Percentiles rank a stretch among this genome's conserved stretches.
Evolutionary conservation across 441 rosid species (phyloP).

Genomic region (Aleurites moluccanus): DNA sequence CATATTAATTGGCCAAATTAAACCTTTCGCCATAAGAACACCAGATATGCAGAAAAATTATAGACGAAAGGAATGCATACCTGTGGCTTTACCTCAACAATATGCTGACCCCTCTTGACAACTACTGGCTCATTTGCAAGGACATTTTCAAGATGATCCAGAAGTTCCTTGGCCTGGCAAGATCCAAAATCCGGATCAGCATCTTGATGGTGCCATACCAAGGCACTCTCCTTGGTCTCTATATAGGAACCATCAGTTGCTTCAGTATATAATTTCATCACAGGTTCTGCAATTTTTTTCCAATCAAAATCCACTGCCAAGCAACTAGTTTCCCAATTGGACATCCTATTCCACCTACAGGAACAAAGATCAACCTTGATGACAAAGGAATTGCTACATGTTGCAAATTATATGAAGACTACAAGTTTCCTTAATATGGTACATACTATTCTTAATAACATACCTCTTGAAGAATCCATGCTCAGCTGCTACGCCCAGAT

Average conservation of each 20-base stretch:
- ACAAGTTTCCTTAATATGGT: not conserved
- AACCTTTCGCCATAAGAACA: not conserved
- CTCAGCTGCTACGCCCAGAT: slow-evolving; percentile 86
- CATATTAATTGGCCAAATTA: slow-evolving; percentile 30
- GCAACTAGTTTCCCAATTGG: slow-evolving; percentile 64
- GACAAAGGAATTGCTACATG: not conserved
- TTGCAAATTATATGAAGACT: not conserved
- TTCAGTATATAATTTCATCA: slow-evolving; percentile 68
- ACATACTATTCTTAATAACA: slow-evolving; percentile 30
- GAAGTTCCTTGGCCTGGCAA: slow-evolving; percentile 82
- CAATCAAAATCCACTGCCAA: slow-evolving; percentile 69
- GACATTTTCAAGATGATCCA: slow-evolving; percentile 82
- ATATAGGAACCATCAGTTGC: slow-evolving; percentile 85
- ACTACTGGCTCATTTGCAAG: slow-evolving; percentile 84
- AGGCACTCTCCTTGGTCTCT: slow-evolving; percentile 76
- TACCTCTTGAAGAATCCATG: slow-evolving; percentile 89
- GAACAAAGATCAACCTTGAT: slow-evolving; percentile 3
- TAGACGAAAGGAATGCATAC: slow-evolving; percentile 23
- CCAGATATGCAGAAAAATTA: not conserved
- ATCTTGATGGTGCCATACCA: slow-evolving; percentile 93
- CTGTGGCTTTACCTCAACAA: slow-evolving; percentile 95
- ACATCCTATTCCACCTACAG: slow-evolving; percentile 61
- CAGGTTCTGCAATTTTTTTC: slow-evolving; percentile 71
- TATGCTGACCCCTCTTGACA: slow-evolving; percentile 75
- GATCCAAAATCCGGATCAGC: slow-evolving; percentile 94